Evolutionary conservation across 108 stramenopile species (phyloP), one percentile per base, ranked within the genome.

Genomic region (Skeletonema potamos): DNA sequence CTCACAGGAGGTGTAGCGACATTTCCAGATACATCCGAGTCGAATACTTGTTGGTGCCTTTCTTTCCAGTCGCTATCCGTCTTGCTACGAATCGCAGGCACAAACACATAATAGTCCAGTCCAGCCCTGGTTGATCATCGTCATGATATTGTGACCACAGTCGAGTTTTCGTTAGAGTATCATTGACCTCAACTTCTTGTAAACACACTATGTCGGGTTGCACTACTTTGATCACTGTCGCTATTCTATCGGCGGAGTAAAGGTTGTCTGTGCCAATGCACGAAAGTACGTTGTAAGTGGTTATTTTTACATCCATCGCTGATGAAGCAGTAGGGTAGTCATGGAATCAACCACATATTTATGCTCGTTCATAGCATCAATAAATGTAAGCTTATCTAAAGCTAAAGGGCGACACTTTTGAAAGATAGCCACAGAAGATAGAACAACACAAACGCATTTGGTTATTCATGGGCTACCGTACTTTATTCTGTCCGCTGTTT

Each of bases 181-280:
- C 6, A 58, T 74, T 72, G 2, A 84, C 69, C 62, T 85, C 77
- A 18, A 84, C 85, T 79, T 88, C 87, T 82, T 88, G 87, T 17
- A 88, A 58, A 68, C 87, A 88, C 17, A 88, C 56, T 51, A 88
- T 57, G 32, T 86, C 83, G 10, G 83, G 46, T 29, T 75, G 54
- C n/a, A 18, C 24, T 27, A 69, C 18, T 7, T 18, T 8, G 4
- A 66, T 66, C 26, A 33, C 46, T 28, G n/a, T 1, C 27, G 64
- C 48, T 8, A 66, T 28, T 13, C 46, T 41, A 3, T 46, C 43
- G 28, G 18, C 4, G 51, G 51, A 66, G 43, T 66, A 66, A 9
- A 28, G 26, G n/a, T 48, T 48, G 15, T 66, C 64, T 26, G 44
- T 66, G 13, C 64, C 64, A 18, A 66, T 32, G 15, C 64, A 66